phyloP scores from a whole-genome alignment of 2,329 filamentous ascomycete genomes.

The Zasmidium citrigriseum region DNA sequence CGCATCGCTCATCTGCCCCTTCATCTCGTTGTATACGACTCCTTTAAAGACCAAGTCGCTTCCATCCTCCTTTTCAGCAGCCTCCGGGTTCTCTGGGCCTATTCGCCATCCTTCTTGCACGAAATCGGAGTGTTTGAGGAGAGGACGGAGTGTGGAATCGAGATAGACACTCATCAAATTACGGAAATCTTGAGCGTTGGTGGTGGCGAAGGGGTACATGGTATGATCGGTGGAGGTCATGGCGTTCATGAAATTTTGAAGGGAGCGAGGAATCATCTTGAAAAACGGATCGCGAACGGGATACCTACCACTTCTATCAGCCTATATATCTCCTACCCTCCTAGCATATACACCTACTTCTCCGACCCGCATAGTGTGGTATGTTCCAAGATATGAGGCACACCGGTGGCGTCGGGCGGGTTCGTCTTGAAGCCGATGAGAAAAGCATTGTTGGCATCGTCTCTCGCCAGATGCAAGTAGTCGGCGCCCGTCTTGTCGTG shows the following conservation, averaged over 20 bases:
- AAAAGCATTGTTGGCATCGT: constrained; percentile 99
- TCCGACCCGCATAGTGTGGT: constrained; percentile 94
- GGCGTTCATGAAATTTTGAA: constrained; percentile 99
- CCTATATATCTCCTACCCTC: constrained; percentile 10
- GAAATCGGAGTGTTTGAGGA: constrained; percentile 89
- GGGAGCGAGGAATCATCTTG: constrained; percentile 96
- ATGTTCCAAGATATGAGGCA: constrained; percentile 97
- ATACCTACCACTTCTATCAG: constrained; percentile 59
- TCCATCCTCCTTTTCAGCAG: constrained; percentile 45
- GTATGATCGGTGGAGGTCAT: constrained; percentile 97
- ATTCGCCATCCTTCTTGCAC: constrained; percentile 96
- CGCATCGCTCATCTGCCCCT: constrained; percentile 97
- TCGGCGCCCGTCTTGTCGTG: constrained; percentile 96
- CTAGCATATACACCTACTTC: constrained; percentile 59
- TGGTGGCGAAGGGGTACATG: constrained; percentile 96
- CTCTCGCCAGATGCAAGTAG: constrained; percentile 90
- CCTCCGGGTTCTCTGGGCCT: constrained; percentile 79
- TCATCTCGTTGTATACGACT: constrained; percentile 99
- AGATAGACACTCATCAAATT: constrained; percentile 97
- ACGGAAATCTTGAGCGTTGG: constrained; percentile 90
- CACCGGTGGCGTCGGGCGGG: constrained; percentile 90
- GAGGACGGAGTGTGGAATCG: constrained; percentile 86
- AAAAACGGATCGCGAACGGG: constrained; percentile 99
- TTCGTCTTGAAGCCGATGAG: constrained; percentile 99
- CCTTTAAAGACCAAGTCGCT: constrained; percentile 86